A percentile compares a stretch with the other conserved stretches of the same genome.
Evolutionary conservation across 768 basidiomycete genomes (phyloP).

Genomic region (Tylopilus sp.): DNA sequence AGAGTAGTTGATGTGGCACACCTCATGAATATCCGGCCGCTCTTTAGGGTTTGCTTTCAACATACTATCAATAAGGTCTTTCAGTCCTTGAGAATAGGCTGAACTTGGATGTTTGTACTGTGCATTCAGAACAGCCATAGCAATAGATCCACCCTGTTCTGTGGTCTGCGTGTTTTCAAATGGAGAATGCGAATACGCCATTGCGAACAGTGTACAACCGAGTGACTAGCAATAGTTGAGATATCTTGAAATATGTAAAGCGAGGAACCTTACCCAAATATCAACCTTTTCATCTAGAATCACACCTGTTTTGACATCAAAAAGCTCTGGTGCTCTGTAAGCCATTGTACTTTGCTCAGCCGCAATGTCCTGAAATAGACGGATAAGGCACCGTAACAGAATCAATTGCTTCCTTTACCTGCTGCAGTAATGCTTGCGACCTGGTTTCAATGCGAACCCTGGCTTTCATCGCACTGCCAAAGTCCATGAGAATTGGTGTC

Average conservation of each 20-base stretch:
- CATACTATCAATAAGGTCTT: conserved; percentile 80
- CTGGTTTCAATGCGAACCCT: conserved; percentile 78
- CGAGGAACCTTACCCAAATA: conserved; percentile 70
- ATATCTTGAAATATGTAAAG: not conserved
- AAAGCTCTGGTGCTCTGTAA: conserved; percentile 94
- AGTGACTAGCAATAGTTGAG: conserved; percentile 66
- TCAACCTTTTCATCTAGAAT: conserved; percentile 92
- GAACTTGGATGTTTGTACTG: conserved; percentile 87
- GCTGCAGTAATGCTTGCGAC: conserved; percentile 84
- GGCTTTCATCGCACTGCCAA: conserved; percentile 89
- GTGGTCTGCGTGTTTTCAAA: conserved; percentile 92
- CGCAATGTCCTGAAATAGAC: conserved; percentile 73
- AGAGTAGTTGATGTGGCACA: conserved; percentile 29
- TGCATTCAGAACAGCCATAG: conserved; percentile 95
- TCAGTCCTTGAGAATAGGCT: conserved; percentile 82
- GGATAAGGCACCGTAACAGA: conserved; percentile 1
- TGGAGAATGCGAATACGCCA: conserved; percentile 94
- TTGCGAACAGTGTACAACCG: conserved; percentile 91
- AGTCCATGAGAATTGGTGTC: conserved; percentile 94
- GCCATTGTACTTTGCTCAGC: conserved; percentile 99
- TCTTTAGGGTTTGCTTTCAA: conserved; percentile 78
- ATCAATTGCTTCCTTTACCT: conserved; percentile 45
- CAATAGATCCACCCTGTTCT: conserved; percentile 93
- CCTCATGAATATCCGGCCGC: conserved; percentile 84
- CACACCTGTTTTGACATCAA: conserved; percentile 91